A percentile compares a stretch with the other conserved stretches of the same genome.
phyloP scores from a whole-genome alignment of 139 green algal species.

The Tetraselmis chui region DNA sequence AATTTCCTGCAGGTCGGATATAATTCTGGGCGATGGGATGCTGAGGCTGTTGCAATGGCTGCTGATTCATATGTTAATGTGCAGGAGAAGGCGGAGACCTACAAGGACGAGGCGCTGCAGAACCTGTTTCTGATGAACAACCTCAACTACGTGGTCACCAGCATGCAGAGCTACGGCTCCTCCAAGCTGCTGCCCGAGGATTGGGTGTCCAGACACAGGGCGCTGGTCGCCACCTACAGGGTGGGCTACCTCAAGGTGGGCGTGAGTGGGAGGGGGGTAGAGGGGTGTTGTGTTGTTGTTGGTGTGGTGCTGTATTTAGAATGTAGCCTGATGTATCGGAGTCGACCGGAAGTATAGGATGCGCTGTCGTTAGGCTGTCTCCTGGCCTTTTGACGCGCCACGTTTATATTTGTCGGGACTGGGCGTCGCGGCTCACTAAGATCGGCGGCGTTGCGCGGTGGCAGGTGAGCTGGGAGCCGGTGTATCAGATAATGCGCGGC shows the following conservation, averaged over 20 bases:
- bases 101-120: constrained; percentile 18
- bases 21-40: constrained; percentile 14
- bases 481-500: neutral
- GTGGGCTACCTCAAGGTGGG: neutral
- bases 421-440: too few species aligned
- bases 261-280: too few species aligned
- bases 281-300: too few species aligned
- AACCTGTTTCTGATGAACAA: constrained; percentile 41
- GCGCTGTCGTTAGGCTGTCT: too few species aligned
- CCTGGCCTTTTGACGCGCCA: too few species aligned
- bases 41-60: constrained; percentile 20
- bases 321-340: too few species aligned
- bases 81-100: constrained; percentile 27
- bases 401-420: too few species aligned
- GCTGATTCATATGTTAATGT: constrained; percentile 24
- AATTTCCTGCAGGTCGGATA: too few species aligned
- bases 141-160: constrained; percentile 29
- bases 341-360: too few species aligned
- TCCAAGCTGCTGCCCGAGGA: neutral
- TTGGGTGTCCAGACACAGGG: neutral
- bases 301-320: too few species aligned
- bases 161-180: constrained; percentile 18
- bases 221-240: neutral
- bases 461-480: neutral
- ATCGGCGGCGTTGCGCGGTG: too few species aligned